phyloP scores from a whole-genome alignment of 805 yeast species.

The Starmerella vitae region DNA sequence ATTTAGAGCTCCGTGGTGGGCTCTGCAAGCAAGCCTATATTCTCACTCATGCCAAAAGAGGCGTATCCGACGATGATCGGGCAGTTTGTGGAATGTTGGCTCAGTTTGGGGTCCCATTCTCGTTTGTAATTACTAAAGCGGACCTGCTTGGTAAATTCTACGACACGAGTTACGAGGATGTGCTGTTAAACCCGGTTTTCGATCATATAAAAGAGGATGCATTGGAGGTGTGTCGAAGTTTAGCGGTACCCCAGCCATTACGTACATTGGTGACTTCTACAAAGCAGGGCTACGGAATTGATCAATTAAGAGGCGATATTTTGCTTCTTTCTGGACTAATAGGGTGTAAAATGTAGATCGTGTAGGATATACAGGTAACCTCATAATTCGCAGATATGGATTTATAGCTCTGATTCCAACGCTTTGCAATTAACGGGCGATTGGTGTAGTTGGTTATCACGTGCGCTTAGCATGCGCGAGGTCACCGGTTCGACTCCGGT shows the following conservation, averaged over 20 bases:
- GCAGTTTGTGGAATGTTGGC: slow-evolving; percentile 38
- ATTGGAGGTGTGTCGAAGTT: slow-evolving; percentile 1
- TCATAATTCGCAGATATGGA: too few relatives aligned
- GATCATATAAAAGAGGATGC: slow-evolving; percentile 2
- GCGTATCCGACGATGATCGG: slow-evolving; percentile 46
- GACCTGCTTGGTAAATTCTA: slow-evolving; percentile 30
- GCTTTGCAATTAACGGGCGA: too few relatives aligned
- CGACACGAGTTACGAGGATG: not conserved
- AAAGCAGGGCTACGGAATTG: slow-evolving; percentile 18
- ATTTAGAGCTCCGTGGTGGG: slow-evolving; percentile 38
- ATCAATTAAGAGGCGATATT: slow-evolving; percentile 23
- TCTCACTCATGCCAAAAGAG: slow-evolving; percentile 44
- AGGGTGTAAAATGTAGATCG: not conserved
- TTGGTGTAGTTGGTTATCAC: too few relatives aligned
- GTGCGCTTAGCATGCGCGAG: too few relatives aligned
- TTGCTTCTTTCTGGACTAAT: slow-evolving; percentile 18
- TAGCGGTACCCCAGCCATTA: slow-evolving; percentile 20
- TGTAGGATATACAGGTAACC: too few relatives aligned
- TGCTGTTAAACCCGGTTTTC: not conserved
- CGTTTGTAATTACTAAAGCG: slow-evolving; percentile 62
- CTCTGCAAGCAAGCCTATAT: slow-evolving; percentile 47
- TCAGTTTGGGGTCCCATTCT: slow-evolving; percentile 51
- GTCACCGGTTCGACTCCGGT: too few relatives aligned
- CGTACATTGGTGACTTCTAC: slow-evolving; percentile 26
- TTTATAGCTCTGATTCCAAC: too few relatives aligned